Conservation (phyloP, 768 basidiomycete genomes). For the Boletus speciosus region DNA sequence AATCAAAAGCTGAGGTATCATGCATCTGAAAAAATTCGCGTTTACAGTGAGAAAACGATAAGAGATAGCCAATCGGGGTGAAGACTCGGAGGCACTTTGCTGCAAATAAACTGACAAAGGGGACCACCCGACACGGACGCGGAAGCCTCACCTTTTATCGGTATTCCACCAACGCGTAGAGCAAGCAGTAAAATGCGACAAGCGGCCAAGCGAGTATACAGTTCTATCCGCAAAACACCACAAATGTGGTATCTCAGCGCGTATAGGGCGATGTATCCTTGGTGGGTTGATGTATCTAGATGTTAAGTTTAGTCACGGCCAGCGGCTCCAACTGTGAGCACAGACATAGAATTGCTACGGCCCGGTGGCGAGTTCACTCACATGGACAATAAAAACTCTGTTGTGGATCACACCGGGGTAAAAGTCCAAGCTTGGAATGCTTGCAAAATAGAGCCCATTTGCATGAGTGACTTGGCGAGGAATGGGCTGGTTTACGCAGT, state of each 20-base stretch:
- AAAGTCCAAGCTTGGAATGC: not conserved
- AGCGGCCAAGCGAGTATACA: not conserved
- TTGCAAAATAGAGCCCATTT: not conserved
- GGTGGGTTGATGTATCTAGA: not conserved
- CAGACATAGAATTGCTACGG: not conserved
- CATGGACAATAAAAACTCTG: not conserved
- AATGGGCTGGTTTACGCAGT: not conserved
- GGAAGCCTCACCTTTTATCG: not conserved
- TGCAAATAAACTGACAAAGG: not conserved
- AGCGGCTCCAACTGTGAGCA: not conserved
- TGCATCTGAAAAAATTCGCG: not conserved
- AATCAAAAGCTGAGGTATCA: not conserved
- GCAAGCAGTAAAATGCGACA: not conserved
- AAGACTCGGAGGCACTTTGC: not conserved
- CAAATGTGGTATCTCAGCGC: not conserved
- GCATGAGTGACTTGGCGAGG: not conserved
- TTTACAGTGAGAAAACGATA: constrained; percentile 1
- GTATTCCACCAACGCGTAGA: not conserved
- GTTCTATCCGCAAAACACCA: not conserved
- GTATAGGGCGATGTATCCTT: not conserved
- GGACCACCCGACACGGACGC: constrained; percentile 4
- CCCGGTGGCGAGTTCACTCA: not conserved
- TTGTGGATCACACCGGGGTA: not conserved
- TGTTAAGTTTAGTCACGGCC: not conserved
- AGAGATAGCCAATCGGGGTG: not conserved